A percentile compares a stretch with the other conserved stretches of the same genome.
These are phyloP conservation scores for Aspergillus pseudoterreus DNA, from an alignment of 2,329 filamentous ascomycete genomes.

Conservation along the genomic window DNA sequence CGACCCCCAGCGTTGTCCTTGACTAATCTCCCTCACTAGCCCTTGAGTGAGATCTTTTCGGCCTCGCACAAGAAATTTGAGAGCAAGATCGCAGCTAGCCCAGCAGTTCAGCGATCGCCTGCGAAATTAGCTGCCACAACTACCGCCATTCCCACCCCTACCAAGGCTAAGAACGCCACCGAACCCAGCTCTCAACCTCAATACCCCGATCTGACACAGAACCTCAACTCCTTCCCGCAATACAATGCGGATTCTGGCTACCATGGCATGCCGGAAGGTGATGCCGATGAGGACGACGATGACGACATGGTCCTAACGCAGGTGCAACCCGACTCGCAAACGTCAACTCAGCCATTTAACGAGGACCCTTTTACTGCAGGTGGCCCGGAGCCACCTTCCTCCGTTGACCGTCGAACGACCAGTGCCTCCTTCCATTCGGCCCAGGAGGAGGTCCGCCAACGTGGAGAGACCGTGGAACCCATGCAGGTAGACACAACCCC, in stretches of 20 bases:
- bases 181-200: slow-evolving; percentile 16
- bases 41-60: slow-evolving; percentile 47
- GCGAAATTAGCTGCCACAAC: slow-evolving; percentile 22
- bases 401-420: slow-evolving; percentile 35
- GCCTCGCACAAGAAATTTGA: slow-evolving; percentile 36
- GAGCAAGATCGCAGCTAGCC: slow-evolving; percentile 31
- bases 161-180: slow-evolving; percentile 13
- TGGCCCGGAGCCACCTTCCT: slow-evolving; percentile 20
- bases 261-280: slow-evolving; percentile 42
- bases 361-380: slow-evolving; percentile 19
- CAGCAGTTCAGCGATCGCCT: slow-evolving; percentile 33
- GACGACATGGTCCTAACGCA: slow-evolving; percentile 36
- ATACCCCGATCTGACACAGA: slow-evolving; percentile 28
- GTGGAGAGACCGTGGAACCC: slow-evolving; percentile 37
- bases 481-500: slow-evolving; percentile 27
- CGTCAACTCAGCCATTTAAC: slow-evolving; percentile 32
- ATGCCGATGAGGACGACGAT: slow-evolving; percentile 34
- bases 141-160: slow-evolving; percentile 13
- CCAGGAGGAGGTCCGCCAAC: slow-evolving; percentile 33
- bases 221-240: slow-evolving; percentile 37
- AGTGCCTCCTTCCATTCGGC: slow-evolving; percentile 48
- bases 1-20: background rate
- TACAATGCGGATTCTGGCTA: slow-evolving; percentile 47
- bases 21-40: slow-evolving; percentile 25
- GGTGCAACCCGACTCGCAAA: slow-evolving; percentile 28